Percentiles rank a stretch among this genome's conserved stretches.
Evolutionary conservation across 306 rosid species (phyloP).

Genomic region (Clitoria ternatea): DNA sequence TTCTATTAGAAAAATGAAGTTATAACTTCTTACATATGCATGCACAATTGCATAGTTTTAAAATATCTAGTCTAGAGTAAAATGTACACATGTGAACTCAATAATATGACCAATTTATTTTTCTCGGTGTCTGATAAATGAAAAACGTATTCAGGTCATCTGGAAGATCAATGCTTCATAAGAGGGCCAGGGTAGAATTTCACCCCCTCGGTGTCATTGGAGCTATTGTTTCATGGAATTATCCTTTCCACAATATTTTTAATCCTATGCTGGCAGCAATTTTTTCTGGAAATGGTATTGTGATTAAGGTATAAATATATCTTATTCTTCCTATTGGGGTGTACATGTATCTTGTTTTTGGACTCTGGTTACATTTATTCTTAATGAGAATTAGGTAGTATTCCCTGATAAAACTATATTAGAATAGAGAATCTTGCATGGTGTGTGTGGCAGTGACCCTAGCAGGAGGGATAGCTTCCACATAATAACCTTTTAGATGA

Average conservation of each 20-base stretch:
- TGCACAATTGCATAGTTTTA: not conserved
- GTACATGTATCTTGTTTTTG: not conserved
- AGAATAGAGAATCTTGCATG: not conserved
- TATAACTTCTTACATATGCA: not conserved
- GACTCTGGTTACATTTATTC: not conserved
- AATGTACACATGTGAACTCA: too few species aligned
- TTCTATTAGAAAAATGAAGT: not conserved
- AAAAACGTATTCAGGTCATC: slow-evolving; percentile 49
- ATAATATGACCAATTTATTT: not conserved
- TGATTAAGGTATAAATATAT: slow-evolving; percentile 66
- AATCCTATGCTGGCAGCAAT: slow-evolving; percentile 91
- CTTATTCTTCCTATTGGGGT: not conserved
- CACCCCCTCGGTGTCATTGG: slow-evolving; percentile 94
- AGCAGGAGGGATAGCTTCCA: too few species aligned
- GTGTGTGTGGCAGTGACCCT: too few species aligned
- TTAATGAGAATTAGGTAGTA: slow-evolving; percentile 6
- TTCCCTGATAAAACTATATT: not conserved
- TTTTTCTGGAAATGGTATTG: slow-evolving; percentile 84
- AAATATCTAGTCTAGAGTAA: too few species aligned
- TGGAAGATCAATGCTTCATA: slow-evolving; percentile 81
- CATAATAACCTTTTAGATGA: not conserved
- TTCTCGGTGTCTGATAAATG: not conserved
- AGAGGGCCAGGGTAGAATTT: slow-evolving; percentile 84
- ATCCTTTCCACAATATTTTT: slow-evolving; percentile 87
- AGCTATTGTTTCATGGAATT: slow-evolving; percentile 93